Conservation (phyloP, 352 stramenopile species). For the Phytophthora fragariaefolia region DNA sequence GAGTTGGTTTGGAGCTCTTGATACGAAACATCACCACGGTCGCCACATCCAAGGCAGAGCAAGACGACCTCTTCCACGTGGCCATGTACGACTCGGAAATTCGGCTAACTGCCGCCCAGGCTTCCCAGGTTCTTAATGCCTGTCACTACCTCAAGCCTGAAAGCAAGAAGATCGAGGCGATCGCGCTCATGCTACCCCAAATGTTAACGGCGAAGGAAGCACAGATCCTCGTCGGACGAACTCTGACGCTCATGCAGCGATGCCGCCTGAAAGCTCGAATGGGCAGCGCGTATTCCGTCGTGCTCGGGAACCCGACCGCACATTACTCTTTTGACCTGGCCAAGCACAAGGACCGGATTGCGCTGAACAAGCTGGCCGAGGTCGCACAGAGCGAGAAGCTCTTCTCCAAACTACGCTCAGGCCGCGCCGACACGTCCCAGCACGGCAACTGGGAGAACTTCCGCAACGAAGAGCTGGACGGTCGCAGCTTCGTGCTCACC, state of each 20-base stretch:
- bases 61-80: constrained; percentile 82
- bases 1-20: constrained; percentile 70
- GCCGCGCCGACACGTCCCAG: constrained; percentile 80
- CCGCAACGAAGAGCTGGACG: constrained; percentile 89
- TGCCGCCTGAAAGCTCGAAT: constrained; percentile 84
- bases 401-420: constrained; percentile 65
- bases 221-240: constrained; percentile 69
- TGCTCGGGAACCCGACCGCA: constrained; percentile 86
- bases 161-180: constrained; percentile 64
- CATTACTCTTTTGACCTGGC: constrained; percentile 83
- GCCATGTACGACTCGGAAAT: constrained; percentile 82
- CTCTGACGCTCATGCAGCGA: constrained; percentile 71
- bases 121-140: constrained; percentile 80
- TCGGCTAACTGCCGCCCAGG: constrained; percentile 79
- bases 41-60: constrained; percentile 62
- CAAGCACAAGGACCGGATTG: constrained; percentile 77
- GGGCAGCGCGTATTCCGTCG: constrained; percentile 83
- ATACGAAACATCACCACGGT: constrained; percentile 73
- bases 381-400: constrained; percentile 86
- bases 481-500: constrained; percentile 68
- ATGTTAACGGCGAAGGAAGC: constrained; percentile 87
- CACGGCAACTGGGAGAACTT: constrained; percentile 94
- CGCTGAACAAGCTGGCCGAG: constrained; percentile 82
- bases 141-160: constrained; percentile 69
- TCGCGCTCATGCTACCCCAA: constrained; percentile 79